Evolutionary conservation across 129 eudicot genomes (phyloP).

Genomic region (Artemisia annua): DNA sequence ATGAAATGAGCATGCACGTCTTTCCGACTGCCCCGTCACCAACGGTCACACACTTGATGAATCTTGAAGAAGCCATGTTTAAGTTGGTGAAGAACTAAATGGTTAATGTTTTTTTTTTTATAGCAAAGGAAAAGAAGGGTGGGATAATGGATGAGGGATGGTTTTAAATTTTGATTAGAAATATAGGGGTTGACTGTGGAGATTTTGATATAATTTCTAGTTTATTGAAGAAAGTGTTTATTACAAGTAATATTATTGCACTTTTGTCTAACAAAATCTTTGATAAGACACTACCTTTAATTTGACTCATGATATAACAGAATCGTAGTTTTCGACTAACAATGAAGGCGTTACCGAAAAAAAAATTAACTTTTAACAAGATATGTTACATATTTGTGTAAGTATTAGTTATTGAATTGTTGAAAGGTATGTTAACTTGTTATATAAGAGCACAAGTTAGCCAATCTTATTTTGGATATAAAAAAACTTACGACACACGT

Average conservation of each 20-base stretch:
- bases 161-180: background rate
- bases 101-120: slow-evolving; percentile 3
- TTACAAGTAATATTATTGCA: background rate
- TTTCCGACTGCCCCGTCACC: slow-evolving; percentile 95
- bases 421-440: too few relatives aligned
- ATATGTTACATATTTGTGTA: too few relatives aligned
- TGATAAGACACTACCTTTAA: too few relatives aligned
- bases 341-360: too few relatives aligned
- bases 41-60: slow-evolving; percentile 77
- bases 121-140: slow-evolving; percentile 6
- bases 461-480: too few relatives aligned
- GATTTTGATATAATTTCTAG: background rate
- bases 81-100: background rate
- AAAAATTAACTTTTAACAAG: too few relatives aligned
- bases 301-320: too few relatives aligned
- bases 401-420: too few relatives aligned
- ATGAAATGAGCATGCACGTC: slow-evolving; percentile 82
- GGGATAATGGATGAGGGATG: background rate
- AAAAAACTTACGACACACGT: too few relatives aligned
- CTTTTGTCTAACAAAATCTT: too few relatives aligned
- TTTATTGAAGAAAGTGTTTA: background rate
- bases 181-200: background rate
- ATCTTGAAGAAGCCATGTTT: slow-evolving; percentile 36
- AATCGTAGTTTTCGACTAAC: too few relatives aligned
- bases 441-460: too few relatives aligned